Evolutionary conservation across 225 moss, liverwort and hornwort species (phyloP).

Genomic region (Pseudisothecium myosuroides): DNA sequence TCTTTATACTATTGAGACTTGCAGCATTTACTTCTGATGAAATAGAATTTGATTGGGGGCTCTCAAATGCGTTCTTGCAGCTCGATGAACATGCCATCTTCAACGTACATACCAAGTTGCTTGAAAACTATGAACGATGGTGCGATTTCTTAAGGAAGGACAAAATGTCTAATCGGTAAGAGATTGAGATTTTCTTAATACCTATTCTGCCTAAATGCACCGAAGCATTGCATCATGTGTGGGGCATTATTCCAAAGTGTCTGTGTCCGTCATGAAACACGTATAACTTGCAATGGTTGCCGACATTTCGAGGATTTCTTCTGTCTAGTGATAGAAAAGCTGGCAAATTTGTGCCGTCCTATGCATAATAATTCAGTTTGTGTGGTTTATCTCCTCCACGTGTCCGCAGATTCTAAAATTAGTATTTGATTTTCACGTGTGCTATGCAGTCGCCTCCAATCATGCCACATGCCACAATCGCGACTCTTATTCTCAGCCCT

Average conservation of each 20-base stretch:
- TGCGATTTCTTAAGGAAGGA: conserved; percentile 53
- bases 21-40: neutral
- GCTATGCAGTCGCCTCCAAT: conserved; percentile 19
- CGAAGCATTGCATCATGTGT: neutral
- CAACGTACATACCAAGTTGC: conserved; percentile 48
- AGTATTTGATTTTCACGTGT: neutral
- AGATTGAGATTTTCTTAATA: neutral
- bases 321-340: neutral
- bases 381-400: neutral
- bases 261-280: neutral
- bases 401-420: neutral
- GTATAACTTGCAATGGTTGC: neutral
- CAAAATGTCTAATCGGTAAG: conserved; percentile 38
- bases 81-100: conserved; percentile 43
- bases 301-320: neutral
- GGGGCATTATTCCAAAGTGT: neutral
- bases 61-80: conserved; percentile 15
- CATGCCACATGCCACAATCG: conserved; percentile 1
- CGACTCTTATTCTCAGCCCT: conserved; percentile 54
- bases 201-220: neutral
- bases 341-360: neutral
- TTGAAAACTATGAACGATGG: conserved; percentile 85
- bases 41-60: neutral
- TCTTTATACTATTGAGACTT: neutral
- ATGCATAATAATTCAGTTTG: neutral